Percentiles rank a stretch among this genome's conserved stretches.
Conservation (phyloP, 345 rosid genomes). For the Raphanus sativus region DNA sequence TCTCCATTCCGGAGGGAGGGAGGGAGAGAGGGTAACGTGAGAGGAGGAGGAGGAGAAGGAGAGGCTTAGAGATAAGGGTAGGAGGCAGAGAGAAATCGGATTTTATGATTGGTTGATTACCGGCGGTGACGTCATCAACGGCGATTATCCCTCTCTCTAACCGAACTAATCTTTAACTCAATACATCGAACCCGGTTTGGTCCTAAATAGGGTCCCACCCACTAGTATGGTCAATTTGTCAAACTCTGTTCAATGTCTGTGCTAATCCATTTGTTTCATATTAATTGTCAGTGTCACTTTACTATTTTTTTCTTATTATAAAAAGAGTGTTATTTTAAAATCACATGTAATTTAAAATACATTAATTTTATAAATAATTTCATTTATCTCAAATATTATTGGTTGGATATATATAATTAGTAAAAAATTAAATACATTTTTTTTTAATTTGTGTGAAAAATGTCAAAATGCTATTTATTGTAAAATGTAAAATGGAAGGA, state of each 20-base stretch:
- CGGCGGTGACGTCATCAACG: slow-evolving; percentile 63
- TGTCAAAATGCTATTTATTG: too few relatives aligned
- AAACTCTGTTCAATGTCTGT: background rate
- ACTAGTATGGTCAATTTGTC: background rate
- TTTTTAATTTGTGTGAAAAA: too few relatives aligned
- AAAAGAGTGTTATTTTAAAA: too few relatives aligned
- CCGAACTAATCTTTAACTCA: background rate
- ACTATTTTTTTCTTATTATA: too few relatives aligned
- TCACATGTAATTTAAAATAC: too few relatives aligned
- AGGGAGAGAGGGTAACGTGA: slow-evolving; percentile 30
- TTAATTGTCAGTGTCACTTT: too few relatives aligned
- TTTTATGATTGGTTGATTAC: slow-evolving; percentile 34
- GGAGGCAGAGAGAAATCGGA: background rate
- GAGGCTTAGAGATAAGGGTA: slow-evolving; percentile 9
- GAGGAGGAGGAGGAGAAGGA: slow-evolving; percentile 28
- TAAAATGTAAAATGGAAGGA: too few relatives aligned
- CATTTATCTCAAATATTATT: too few relatives aligned
- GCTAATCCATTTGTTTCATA: too few relatives aligned
- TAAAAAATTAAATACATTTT: too few relatives aligned
- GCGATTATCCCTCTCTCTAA: slow-evolving; percentile 12
- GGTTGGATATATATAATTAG: too few relatives aligned
- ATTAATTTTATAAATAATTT: too few relatives aligned
- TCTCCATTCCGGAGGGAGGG: slow-evolving; percentile 26
- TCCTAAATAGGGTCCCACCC: slow-evolving; percentile 10
- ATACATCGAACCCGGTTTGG: slow-evolving; percentile 3